Conservation (phyloP, 2,329 filamentous ascomycete genomes). For the Helotiales sp. region DNA sequence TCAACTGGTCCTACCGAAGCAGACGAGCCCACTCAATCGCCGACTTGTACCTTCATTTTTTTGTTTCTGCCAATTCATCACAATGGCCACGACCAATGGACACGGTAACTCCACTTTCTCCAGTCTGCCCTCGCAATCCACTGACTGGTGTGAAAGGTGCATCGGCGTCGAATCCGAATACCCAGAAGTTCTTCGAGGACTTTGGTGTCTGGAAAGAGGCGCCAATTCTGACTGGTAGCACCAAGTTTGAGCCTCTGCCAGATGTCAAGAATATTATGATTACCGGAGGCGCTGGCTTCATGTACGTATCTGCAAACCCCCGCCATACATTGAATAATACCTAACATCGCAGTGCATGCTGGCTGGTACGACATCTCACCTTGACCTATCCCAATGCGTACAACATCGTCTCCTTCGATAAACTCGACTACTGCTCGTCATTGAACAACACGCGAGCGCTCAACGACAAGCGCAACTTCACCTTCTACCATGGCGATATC, state of each 20-base stretch:
- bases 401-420: conserved; percentile 81
- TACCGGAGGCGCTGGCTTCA: conserved; percentile 82
- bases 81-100: background rate
- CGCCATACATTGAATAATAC: conserved; percentile 9
- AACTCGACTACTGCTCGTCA: conserved; percentile 79
- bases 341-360: conserved; percentile 64
- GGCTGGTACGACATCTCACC: conserved; percentile 77
- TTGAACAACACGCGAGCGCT: conserved; percentile 76
- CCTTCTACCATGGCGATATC: conserved; percentile 78
- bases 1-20: background rate
- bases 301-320: conserved; percentile 53
- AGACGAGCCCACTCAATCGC: background rate
- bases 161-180: background rate
- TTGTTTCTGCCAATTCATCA: background rate
- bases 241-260: conserved; percentile 66
- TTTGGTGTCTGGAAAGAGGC: conserved; percentile 70
- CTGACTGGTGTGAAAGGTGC: background rate
- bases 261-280: conserved; percentile 81
- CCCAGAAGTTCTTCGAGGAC: conserved; percentile 51
- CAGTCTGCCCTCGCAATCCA: background rate
- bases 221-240: conserved; percentile 67
- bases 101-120: background rate
- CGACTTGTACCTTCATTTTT: background rate
- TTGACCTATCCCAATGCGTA: conserved; percentile 73
- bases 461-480: conserved; percentile 69